These are phyloP conservation scores for Austroboletus olivaceoglutinosus DNA, from an alignment of 1,284 basidiomycete species.

Conservation along the genomic window DNA sequence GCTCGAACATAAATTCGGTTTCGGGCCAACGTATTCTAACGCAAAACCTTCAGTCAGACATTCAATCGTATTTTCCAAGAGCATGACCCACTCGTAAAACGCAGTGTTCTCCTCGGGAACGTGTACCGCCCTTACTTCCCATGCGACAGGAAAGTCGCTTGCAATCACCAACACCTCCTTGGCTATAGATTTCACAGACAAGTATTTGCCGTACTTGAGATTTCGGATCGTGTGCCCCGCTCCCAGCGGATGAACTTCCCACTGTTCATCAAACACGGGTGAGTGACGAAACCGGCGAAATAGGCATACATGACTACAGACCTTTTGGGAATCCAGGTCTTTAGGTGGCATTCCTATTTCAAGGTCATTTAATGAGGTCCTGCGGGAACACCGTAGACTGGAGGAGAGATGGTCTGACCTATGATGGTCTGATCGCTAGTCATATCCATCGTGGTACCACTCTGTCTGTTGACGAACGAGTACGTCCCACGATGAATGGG, in stretches of 20 bases:
- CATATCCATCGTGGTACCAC: constrained; percentile 35
- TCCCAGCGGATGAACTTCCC: constrained; percentile 30
- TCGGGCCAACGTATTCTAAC: constrained; percentile 31
- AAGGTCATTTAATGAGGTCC: constrained; percentile 3
- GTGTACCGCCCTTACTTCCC: constrained; percentile 27
- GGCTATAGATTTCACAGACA: constrained; percentile 23
- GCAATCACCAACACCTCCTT: constrained; percentile 18
- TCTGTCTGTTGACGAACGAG: constrained; percentile 31
- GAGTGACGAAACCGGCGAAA: neutral
- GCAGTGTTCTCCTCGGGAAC: constrained; percentile 28
- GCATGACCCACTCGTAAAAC: constrained; percentile 25
- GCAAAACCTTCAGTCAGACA: neutral
- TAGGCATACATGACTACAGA: neutral
- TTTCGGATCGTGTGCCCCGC: constrained; percentile 33
- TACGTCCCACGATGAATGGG: constrained; percentile 34
- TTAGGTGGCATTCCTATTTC: constrained; percentile 29
- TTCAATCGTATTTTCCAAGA: neutral
- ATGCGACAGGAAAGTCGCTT: constrained; percentile 30
- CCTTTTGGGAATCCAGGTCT: constrained; percentile 29
- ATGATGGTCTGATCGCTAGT: constrained; percentile 24
- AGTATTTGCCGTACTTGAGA: constrained; percentile 34
- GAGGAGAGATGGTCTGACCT: constrained; percentile 11
- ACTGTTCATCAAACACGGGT: constrained; percentile 12
- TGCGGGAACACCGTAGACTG: neutral
- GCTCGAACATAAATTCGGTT: constrained; percentile 29